These are phyloP conservation scores for Zygnema cylindricum DNA, from an alignment of 139 green algal species.

Conservation along the genomic window DNA sequence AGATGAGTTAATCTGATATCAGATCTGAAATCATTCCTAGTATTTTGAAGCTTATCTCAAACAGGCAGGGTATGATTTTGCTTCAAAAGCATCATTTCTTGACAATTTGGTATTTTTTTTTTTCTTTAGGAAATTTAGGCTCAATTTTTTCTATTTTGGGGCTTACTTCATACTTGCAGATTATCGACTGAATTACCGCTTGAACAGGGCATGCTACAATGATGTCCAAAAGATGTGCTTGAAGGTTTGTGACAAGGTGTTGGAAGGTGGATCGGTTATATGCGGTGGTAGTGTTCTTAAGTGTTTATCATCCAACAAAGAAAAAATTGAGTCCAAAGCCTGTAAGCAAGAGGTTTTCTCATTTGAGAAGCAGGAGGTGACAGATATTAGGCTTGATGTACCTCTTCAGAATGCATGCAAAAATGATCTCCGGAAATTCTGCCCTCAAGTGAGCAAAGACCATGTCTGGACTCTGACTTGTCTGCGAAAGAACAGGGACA, in stretches of 20 bases:
- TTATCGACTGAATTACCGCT: constrained; percentile 85
- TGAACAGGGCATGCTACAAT: constrained; percentile 74
- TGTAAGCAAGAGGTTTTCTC: constrained; percentile 85
- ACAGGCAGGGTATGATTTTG: no score
- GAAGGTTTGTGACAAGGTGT: constrained; percentile 66
- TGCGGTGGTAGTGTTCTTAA: constrained; percentile 81
- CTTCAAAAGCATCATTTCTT: no score
- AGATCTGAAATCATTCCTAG: no score
- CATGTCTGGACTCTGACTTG: constrained; percentile 79
- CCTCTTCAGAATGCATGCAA: constrained; percentile 77
- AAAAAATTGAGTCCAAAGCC: constrained; percentile 70
- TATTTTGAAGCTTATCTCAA: no score
- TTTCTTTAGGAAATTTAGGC: no score
- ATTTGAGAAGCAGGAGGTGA: constrained; percentile 84
- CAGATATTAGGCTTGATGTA: constrained; percentile 78
- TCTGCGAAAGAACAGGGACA: constrained; percentile 72
- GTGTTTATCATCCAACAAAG: constrained; percentile 80
- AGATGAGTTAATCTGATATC: no score
- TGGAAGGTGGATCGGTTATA: constrained; percentile 63
- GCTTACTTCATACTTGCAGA: no score
- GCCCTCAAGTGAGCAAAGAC: constrained; percentile 55
- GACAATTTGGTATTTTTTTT: no score
- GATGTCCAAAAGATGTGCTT: constrained; percentile 78
- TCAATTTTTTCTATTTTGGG: no score
- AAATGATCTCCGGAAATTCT: constrained; percentile 75